A percentile compares a stretch with the other conserved stretches of the same genome.
These are phyloP conservation scores for Cladosporium cucumerinum DNA, from an alignment of 2,329 filamentous ascomycete genomes.

Conservation along the genomic window DNA sequence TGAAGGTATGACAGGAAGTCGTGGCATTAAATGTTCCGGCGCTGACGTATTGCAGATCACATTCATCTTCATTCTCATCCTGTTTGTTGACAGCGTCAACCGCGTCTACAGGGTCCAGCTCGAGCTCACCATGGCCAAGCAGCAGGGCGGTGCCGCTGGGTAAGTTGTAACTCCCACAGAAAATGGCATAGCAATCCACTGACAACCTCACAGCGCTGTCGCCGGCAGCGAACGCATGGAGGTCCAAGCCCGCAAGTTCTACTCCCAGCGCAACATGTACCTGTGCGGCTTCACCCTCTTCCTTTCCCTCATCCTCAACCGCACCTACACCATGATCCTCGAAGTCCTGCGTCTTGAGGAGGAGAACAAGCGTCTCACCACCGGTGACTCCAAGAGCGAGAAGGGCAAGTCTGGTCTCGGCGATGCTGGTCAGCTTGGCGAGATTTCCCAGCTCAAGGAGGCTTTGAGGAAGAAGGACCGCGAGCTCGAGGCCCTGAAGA, in stretches of 20 bases:
- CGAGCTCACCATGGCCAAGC: slow-evolving; percentile 74
- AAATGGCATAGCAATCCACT: slow-evolving; percentile 15
- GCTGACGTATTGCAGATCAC: slow-evolving; percentile 62
- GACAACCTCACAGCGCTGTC: slow-evolving; percentile 55
- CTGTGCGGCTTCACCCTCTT: slow-evolving; percentile 99
- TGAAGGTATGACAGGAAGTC: slow-evolving; percentile 62
- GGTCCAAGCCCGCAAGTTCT: slow-evolving; percentile 99
- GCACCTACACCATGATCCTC: slow-evolving; percentile 96
- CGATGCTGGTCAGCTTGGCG: slow-evolving; percentile 68
- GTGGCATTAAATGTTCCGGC: neutral
- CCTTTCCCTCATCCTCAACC: slow-evolving; percentile 97
- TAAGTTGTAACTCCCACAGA: slow-evolving; percentile 33
- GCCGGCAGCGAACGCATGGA: slow-evolving; percentile 90
- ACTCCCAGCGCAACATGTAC: slow-evolving; percentile 99
- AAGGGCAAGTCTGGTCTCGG: slow-evolving; percentile 70
- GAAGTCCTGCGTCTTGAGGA: slow-evolving; percentile 90
- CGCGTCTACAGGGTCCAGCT: slow-evolving; percentile 95
- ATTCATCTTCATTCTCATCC: slow-evolving; percentile 97
- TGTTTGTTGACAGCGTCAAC: slow-evolving; percentile 95
- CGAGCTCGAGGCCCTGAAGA: slow-evolving; percentile 85
- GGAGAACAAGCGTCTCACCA: slow-evolving; percentile 79
- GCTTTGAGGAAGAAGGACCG: slow-evolving; percentile 70
- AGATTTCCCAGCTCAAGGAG: slow-evolving; percentile 67
- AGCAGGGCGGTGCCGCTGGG: slow-evolving; percentile 47
- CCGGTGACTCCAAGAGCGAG: slow-evolving; percentile 50